Base-by-base conservation (phyloP, 2,329 filamentous ascomycete species). In the Hypoxylon sp. region DNA sequence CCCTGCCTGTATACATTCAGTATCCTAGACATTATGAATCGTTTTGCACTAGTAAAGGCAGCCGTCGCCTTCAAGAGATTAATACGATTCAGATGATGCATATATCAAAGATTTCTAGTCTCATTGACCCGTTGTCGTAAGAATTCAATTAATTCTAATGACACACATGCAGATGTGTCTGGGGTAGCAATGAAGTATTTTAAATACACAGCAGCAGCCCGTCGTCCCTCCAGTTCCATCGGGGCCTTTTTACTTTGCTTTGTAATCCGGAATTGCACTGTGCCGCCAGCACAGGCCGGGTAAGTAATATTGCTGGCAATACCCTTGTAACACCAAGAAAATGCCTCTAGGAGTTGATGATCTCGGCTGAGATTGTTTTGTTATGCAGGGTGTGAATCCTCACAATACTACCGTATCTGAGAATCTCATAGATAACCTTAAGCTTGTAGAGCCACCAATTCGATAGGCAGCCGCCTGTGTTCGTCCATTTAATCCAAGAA, bases 341-440 rank as follows among this genome's bases (percentile, higher is more conserved):
- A 71, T 69, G 61, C 63, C 66, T 65, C 67, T 64, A 46, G 46
- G 46, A 47, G n/a, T 55, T 42, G 62, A 57, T 44, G 65, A 71
- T 69, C 62, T 60, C 53, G 60, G 55, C 63, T 69, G 60, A 67
- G 62, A 67, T 69, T 67, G 53, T 55, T 57, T 61, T 44, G 37
- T 69, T 64, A 67, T 67, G 68, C 66, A 65, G 58, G 21, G 42
- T 52, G 11, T 35, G 50, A 68, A 68, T 70, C 62, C 68, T 68
- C 65, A 61, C 35, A 50, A 59, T 62, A 53, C 51, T 27, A 69
- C 66, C 5, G 2, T 37, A 17, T 50, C 52, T 53, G 37, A 21
- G 19, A 39, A n/a, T 52, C 58, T 57, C 19, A 63, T 59, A 56
- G 55, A 24, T 39, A 32, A 37, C 24, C 24, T 27, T 27, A 27